Percentiles rank a stretch among this genome's conserved stretches.
Conservation (phyloP, 257 asterid genomes). For the Nemophila menziesii region DNA sequence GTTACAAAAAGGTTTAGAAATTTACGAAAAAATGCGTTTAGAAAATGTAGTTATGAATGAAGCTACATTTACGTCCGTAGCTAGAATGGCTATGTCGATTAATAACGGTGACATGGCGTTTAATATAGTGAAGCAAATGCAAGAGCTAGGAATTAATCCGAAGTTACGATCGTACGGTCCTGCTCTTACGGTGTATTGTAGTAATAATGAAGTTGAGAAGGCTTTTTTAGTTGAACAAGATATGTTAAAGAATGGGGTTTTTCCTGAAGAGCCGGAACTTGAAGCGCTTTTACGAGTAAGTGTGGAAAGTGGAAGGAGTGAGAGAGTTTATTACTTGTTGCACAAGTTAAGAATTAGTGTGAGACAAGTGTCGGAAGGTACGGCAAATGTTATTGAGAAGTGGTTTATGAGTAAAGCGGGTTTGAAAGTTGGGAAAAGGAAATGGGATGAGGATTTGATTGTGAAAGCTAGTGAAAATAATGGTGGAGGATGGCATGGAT, state of each 20-base stretch:
- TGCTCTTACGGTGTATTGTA: conserved; percentile 58
- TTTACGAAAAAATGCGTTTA: conserved; percentile 38
- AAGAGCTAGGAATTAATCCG: conserved; percentile 49
- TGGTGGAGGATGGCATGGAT: conserved; percentile 96
- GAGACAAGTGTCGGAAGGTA: conserved; percentile 51
- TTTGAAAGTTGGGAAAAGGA: conserved; percentile 59
- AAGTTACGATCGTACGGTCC: conserved; percentile 72
- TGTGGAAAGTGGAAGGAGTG: conserved; percentile 50
- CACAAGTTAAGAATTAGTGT: conserved; percentile 68
- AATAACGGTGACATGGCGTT: conserved; percentile 78
- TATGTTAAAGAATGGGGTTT: conserved; percentile 57
- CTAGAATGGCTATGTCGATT: conserved; percentile 72
- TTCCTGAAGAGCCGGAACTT: conserved; percentile 72
- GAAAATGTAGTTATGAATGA: conserved; percentile 65
- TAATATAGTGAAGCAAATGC: conserved; percentile 58
- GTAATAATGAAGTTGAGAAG: conserved; percentile 50
- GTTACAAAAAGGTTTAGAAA: conserved; percentile 52
- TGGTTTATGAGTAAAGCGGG: conserved; percentile 71
- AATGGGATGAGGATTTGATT: conserved; percentile 47
- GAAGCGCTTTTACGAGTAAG: conserved; percentile 54
- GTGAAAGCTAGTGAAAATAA: conserved; percentile 35
- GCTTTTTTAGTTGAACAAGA: conserved; percentile 62
- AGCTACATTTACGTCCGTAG: conserved; percentile 68
- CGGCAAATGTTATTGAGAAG: conserved; percentile 54
- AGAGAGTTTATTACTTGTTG: conserved; percentile 52